These are phyloP conservation scores for Dothideomycetidae sp. DNA, from an alignment of 2,329 filamentous ascomycete species.

Conservation along the genomic window DNA sequence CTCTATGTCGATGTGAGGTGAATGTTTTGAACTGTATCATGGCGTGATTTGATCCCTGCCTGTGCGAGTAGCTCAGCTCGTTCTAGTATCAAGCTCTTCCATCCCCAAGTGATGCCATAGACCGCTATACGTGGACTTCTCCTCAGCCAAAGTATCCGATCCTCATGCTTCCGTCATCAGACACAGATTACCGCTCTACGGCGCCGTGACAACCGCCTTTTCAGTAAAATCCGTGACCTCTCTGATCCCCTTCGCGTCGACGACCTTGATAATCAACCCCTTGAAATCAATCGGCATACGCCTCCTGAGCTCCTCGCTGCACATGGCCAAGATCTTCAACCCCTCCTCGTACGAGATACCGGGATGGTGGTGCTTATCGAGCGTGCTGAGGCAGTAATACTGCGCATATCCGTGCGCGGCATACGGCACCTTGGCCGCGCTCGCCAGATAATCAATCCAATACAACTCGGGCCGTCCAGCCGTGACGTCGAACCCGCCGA, in stretches of 20 bases:
- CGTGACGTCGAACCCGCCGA: constrained; percentile 87
- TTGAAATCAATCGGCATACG: constrained; percentile 98
- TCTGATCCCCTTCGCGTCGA: constrained; percentile 84
- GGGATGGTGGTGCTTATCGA: constrained; percentile 97
- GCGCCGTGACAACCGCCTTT: constrained; percentile 18
- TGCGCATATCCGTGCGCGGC: constrained; percentile 97
- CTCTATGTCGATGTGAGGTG: no score
- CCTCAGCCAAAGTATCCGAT: no score
- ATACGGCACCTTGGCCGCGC: constrained; percentile 77
- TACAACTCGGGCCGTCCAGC: constrained; percentile 82
- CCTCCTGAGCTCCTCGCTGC: constrained; percentile 92
- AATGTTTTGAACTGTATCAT: no score
- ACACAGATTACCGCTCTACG: constrained; percentile 3
- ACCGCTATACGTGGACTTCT: no score
- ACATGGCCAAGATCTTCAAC: constrained; percentile 84
- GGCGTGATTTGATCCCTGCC: no score
- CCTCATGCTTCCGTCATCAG: no score
- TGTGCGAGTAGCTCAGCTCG: no score
- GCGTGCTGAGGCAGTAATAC: constrained; percentile 96
- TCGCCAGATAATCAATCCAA: constrained; percentile 95
- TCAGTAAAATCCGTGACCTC: constrained; percentile 70
- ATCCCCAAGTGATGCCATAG: no score
- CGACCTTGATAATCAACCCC: constrained; percentile 73
- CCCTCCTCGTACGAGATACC: constrained; percentile 82
- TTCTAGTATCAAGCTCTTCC: no score